phyloP scores from a whole-genome alignment of 2,329 filamentous ascomycete species.

The Celoporthe dispersa region DNA sequence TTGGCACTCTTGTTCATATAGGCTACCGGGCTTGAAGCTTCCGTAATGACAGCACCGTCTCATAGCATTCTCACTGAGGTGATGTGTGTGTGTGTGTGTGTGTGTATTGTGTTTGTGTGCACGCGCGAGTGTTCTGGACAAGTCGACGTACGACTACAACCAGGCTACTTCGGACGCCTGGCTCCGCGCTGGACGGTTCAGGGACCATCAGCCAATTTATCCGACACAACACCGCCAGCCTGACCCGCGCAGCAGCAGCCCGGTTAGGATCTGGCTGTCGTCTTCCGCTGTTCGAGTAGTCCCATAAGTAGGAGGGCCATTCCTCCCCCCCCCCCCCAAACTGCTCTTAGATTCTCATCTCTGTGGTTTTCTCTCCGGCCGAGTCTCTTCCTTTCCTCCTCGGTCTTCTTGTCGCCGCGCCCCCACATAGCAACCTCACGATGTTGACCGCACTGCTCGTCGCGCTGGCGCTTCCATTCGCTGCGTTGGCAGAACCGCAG shows the following conservation, averaged over 20 bases:
- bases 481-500: constrained; percentile 45
- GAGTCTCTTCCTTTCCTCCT: neutral
- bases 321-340: neutral
- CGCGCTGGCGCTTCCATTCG: neutral
- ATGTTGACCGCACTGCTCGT: constrained; percentile 13
- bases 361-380: neutral
- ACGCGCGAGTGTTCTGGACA: neutral
- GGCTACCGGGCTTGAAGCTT: neutral
- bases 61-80: neutral
- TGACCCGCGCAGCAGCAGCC: neutral
- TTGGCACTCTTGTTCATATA: neutral
- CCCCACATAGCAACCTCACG: neutral
- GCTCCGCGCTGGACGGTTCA: constrained; percentile 9
- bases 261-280: neutral
- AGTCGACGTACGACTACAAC: neutral
- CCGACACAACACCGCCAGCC: constrained; percentile 2
- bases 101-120: neutral
- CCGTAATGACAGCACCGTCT: neutral
- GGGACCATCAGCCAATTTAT: constrained; percentile 18
- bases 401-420: neutral
- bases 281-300: neutral
- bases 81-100: neutral
- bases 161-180: constrained; percentile 15
- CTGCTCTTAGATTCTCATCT: neutral
- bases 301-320: neutral